Base-by-base conservation (phyloP, 2,329 filamentous ascomycete genomes). In the Capronia coronata region DNA sequence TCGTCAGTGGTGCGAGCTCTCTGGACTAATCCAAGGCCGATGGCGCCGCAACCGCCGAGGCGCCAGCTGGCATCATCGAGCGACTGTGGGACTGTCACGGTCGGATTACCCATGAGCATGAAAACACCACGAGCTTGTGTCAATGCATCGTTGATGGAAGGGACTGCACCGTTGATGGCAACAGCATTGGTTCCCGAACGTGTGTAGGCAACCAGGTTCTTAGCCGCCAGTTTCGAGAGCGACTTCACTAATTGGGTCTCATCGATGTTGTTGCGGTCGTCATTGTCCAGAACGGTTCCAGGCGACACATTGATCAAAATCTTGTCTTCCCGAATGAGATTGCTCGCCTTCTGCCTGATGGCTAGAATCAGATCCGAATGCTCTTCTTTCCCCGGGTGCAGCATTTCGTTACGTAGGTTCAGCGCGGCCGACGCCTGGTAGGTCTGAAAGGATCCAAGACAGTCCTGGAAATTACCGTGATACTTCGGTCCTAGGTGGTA, bases 391-490 rank as follows among this genome's bases (percentile, higher is more conserved):
- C 89, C 90, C 1, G 87, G 84, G 66, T 94, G 87, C 30, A 94
- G 76, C 44, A 89, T 80, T 63, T 98, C 93, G 61, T 97, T 97
- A 39, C 91, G 84, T 46, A 96, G 76, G 51, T 94, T 93, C 32
- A 98, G 72, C 46, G 87, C 83, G 6, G 93, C 91, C 1, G 93
- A 97, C 5, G 93, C 91, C 61, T 86, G 82, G 64, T 98, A 98
- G 0, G 94, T 98, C 64, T 97, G 89, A 62, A 98, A 94, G 1
- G 89, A 91, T 3, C 94, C 93, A 11, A 98, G 76, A 59, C 88
- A 93, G 63, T 98, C 93, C 68, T 98, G 93, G 60, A 94, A 95
- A 64, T 98, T 98, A 13, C 93, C 93, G 63, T 88, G 84, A 61
- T 98, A 98, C 41, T 88, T 82, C 19, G 89, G 86, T 0, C 93